A percentile compares a stretch with the other conserved stretches of the same genome.
These are phyloP conservation scores for Fraxinus pennsylvanica DNA, from an alignment of 257 asterid species.

Conservation along the genomic window DNA sequence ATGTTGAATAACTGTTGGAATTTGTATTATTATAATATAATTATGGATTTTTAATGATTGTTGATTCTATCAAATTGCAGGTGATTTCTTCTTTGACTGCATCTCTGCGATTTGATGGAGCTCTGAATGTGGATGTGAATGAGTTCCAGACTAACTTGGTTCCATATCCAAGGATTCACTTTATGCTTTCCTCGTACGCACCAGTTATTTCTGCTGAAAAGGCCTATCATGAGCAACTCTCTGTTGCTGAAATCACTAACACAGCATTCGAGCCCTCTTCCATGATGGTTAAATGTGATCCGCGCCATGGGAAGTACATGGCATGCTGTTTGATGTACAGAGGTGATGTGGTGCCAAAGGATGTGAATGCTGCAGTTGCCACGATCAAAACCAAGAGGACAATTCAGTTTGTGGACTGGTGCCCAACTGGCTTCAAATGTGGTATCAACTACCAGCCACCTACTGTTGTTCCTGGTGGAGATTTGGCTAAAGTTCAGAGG, in stretches of 20 bases:
- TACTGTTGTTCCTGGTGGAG: conserved; percentile 62
- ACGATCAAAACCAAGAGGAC: conserved; percentile 61
- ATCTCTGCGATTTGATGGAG: conserved; percentile 56
- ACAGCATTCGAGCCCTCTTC: conserved; percentile 62
- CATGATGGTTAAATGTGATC: conserved; percentile 62
- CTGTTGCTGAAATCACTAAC: conserved; percentile 60
- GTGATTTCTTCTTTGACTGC: conserved; percentile 58
- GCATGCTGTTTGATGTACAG: conserved; percentile 60
- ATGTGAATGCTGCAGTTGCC: conserved; percentile 55
- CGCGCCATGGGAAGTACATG: conserved; percentile 59
- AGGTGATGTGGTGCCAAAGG: conserved; percentile 57
- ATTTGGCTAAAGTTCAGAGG: conserved; percentile 57
- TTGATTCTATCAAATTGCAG: conserved; percentile 19
- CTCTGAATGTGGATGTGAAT: conserved; percentile 54
- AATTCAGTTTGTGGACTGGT: conserved; percentile 60
- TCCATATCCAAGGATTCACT: conserved; percentile 59
- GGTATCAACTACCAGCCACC: conserved; percentile 66
- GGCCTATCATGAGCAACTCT: conserved; percentile 60
- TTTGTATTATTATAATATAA: not conserved
- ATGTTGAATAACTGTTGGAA: not conserved
- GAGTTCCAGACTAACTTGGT: conserved; percentile 63
- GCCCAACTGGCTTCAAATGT: conserved; percentile 58
- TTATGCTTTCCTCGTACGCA: conserved; percentile 61
- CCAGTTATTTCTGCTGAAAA: conserved; percentile 65
- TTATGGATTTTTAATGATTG: not conserved